These are phyloP conservation scores for Microcyclospora tardicrescens DNA, from an alignment of 2,329 filamentous ascomycete genomes.

Conservation along the genomic window DNA sequence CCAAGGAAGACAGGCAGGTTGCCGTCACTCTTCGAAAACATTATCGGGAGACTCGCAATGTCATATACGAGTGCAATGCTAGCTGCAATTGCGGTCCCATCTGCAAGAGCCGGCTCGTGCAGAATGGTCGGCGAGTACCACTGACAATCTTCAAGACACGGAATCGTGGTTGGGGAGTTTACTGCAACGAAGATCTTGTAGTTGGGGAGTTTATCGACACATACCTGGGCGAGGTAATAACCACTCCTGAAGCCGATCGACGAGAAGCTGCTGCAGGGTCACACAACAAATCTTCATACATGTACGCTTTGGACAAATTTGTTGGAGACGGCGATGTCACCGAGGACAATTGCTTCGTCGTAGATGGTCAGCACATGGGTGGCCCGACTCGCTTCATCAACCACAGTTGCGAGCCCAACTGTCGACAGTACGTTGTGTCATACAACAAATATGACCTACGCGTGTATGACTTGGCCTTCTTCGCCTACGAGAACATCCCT, in stretches of 20 bases:
- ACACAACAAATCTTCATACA: conserved; percentile 62
- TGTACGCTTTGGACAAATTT: conserved; percentile 76
- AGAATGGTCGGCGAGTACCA: conserved; percentile 55
- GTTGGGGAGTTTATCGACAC: conserved; percentile 68
- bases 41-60: conserved; percentile 29
- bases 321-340: conserved; percentile 39
- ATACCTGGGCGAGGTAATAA: conserved; percentile 53
- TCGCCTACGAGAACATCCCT: conserved; percentile 54
- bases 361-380: conserved; percentile 61
- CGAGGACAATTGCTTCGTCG: conserved; percentile 30
- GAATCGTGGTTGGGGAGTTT: conserved; percentile 67
- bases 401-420: conserved; percentile 67
- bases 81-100: conserved; percentile 50
- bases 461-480: conserved; percentile 65
- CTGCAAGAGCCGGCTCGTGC: conserved; percentile 67
- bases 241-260: conserved; percentile 45
- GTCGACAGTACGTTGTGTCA: conserved; percentile 65
- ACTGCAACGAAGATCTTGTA: conserved; percentile 49
- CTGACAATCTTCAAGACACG: conserved; percentile 65
- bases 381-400: conserved; percentile 74
- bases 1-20: conserved; percentile 3
- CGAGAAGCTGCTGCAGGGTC: conserved; percentile 46
- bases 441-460: conserved; percentile 63
- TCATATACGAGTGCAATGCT: conserved; percentile 71
- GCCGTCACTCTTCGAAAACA: conserved; percentile 21